phyloP scores from a whole-genome alignment of 2,329 filamentous ascomycete species.

The Chalara sp. region DNA sequence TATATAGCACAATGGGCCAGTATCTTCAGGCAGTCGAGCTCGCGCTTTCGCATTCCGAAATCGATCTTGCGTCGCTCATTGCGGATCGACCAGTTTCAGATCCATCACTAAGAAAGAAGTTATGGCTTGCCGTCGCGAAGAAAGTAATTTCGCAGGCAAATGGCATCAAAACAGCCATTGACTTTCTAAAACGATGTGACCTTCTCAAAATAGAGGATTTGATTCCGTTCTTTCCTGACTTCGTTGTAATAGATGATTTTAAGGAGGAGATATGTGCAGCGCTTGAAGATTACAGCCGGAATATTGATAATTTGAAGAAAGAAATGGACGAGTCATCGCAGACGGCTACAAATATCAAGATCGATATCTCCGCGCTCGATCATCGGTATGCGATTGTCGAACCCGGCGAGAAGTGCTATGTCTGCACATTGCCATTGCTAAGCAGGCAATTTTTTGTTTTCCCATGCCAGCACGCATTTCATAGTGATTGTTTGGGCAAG shows the following conservation, averaged over 20 bases:
- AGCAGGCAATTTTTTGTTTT: constrained; percentile 97
- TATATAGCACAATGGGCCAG: constrained; percentile 94
- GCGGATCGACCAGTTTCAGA: constrained; percentile 80
- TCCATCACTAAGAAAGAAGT: constrained; percentile 75
- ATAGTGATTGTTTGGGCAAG: constrained; percentile 86
- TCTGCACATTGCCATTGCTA: constrained; percentile 77
- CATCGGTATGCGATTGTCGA: constrained; percentile 93
- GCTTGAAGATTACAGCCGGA: constrained; percentile 85
- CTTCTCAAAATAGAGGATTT: constrained; percentile 91
- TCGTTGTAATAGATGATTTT: constrained; percentile 98
- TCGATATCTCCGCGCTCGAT: constrained; percentile 80
- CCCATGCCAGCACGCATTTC: constrained; percentile 95
- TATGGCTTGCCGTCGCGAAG: constrained; percentile 92
- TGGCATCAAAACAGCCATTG: constrained; percentile 88
- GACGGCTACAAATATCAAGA: constrained; percentile 85
- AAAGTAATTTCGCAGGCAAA: constrained; percentile 84
- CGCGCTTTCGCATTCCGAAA: constrained; percentile 80
- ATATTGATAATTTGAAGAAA: constrained; percentile 79
- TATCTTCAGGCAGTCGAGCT: constrained; percentile 90
- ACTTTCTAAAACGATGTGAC: constrained; percentile 87
- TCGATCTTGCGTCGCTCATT: constrained; percentile 83
- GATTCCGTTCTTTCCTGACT: constrained; percentile 97
- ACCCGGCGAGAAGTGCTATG: constrained; percentile 89
- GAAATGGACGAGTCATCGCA: constrained; percentile 94
- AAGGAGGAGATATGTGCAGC: constrained; percentile 96